Evolutionary conservation across 768 basidiomycete genomes (phyloP).

Genomic region (Suillus ampliporus): DNA sequence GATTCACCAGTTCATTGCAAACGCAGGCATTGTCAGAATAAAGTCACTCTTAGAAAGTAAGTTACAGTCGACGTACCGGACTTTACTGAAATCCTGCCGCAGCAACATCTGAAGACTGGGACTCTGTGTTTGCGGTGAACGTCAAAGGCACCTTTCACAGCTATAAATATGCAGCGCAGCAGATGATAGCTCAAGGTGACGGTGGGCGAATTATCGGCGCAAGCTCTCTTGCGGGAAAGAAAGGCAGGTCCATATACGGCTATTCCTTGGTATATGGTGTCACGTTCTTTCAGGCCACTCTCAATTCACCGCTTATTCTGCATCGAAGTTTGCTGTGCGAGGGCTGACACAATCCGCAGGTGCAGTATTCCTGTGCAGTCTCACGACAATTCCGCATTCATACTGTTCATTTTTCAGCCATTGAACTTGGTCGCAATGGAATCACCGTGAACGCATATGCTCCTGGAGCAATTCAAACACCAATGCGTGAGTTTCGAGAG

Average conservation of each 20-base stretch:
- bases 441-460: conserved; percentile 44
- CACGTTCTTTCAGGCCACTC: conserved; percentile 34
- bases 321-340: conserved; percentile 49
- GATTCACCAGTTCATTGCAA: conserved; percentile 30
- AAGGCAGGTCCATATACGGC: conserved; percentile 25
- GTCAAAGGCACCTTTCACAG: conserved; percentile 45
- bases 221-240: conserved; percentile 43
- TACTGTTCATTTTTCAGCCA: conserved; percentile 25
- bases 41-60: conserved; percentile 20
- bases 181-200: conserved; percentile 49
- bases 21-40: conserved; percentile 25
- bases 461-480: conserved; percentile 34
- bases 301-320: conserved; percentile 36
- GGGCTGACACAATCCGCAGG: conserved; percentile 46
- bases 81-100: neutral
- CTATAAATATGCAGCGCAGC: conserved; percentile 48
- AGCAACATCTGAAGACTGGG: conserved; percentile 42
- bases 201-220: conserved; percentile 50
- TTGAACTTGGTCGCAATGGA: conserved; percentile 35
- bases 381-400: neutral
- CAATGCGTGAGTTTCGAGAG: conserved; percentile 31
- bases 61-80: conserved; percentile 12
- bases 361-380: conserved; percentile 9
- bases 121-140: conserved; percentile 44
- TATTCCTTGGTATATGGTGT: neutral